Evolutionary conservation across 78 protist genomes (phyloP).

Genomic region (Andalucia godoyi): DNA sequence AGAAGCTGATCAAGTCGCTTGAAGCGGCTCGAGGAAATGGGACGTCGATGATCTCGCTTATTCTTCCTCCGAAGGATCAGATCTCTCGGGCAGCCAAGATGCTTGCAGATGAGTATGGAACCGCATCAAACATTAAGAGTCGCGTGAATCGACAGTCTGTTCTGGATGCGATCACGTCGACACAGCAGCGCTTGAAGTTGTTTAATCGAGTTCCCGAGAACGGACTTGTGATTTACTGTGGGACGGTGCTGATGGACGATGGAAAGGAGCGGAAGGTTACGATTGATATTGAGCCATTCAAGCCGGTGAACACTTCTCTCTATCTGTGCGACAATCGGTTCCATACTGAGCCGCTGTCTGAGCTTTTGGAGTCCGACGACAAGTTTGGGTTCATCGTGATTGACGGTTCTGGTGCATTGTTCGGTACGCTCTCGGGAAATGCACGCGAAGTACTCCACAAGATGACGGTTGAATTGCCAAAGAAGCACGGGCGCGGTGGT

Average conservation of each 20-base stretch:
- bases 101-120: conserved; percentile 97
- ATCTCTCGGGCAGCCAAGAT: conserved; percentile 75
- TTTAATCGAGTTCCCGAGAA: conserved; percentile 79
- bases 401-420: conserved; percentile 94
- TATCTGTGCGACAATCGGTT: conserved; percentile 98
- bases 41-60: conserved; percentile 94
- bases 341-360: conserved; percentile 88
- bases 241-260: conserved; percentile 92
- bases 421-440: conserved; percentile 89
- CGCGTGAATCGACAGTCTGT: conserved; percentile 88
- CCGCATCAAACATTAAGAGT: conserved; percentile 96
- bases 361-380: conserved; percentile 85
- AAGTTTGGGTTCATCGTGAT: conserved; percentile 97
- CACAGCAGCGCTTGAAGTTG: conserved; percentile 85
- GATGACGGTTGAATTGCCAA: conserved; percentile 97
- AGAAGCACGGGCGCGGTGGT: conserved; percentile 99
- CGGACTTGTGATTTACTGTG: conserved; percentile 96
- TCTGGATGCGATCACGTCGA: conserved; percentile 88
- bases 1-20: conserved; percentile 67
- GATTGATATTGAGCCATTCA: conserved; percentile 97
- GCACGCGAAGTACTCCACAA: conserved; percentile 84
- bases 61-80: conserved; percentile 94
- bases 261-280: conserved; percentile 91
- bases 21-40: conserved; percentile 86
- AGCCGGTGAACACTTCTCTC: conserved; percentile 93